Base-by-base conservation (phyloP, 495 filamentous ascomycete species). In the Xylaria nigripes region DNA sequence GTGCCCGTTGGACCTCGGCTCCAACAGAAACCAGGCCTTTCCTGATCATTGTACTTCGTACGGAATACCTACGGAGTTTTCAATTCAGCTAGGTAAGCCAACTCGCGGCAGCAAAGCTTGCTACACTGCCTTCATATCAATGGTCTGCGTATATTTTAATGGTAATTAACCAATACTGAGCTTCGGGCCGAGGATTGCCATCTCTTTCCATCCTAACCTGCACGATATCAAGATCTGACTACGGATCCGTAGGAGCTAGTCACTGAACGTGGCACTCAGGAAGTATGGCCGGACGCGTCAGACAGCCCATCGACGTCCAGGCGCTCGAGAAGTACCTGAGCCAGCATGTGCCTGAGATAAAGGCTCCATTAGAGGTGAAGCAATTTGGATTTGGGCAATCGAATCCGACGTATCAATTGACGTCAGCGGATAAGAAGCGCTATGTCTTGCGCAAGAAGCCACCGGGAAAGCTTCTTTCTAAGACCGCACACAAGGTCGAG, bases 331-430 rank as follows among this genome's bases (percentile, higher is more conserved):
- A 72, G 43, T 97, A 90, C 71, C 77, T 98, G 58, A 69, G 75
- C 52, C 68, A 78, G 55, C 79, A 86, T 69, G 86, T 94, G 24
- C 87, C 90, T 2, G 75, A 82, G 57, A 90, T 98, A 65, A 77
- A 85, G 71, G 75, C 80, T 18, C 93, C 93, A 7, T 67, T 98
- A 51, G 83, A 89, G 41, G 73, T 96, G 60, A 89, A 95, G 70
- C 93, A 96, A 86, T 98, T 96, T 65, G 87, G 90, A 59, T 98
- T 92, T 65, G 93, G 93, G 48, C 93, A 97, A 72, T 95, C 89
- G 43, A 98, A 97, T 67, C 93, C 93, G 25, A 97, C 93, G 7
- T 97, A 96, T 73, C 87, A 89, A 52, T 76, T 96, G 56, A 94
- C 81, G 9, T 80, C 81, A 54, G 70, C 79, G 52, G 74, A 83